Conservation (phyloP, 2,329 filamentous ascomycete species). For the Trichothecium roseum region DNA sequence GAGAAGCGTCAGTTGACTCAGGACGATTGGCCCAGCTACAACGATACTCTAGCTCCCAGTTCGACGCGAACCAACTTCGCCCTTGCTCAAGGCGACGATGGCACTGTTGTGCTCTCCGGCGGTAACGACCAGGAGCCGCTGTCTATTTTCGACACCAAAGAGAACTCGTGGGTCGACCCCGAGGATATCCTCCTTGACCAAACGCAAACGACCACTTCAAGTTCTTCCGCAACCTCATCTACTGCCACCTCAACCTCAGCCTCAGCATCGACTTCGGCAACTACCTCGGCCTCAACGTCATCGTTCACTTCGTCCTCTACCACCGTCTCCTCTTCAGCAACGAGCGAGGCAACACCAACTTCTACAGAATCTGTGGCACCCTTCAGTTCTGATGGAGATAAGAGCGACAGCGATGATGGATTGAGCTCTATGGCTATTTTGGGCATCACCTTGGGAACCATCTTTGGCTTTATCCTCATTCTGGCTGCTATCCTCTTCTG, state of each 20-base stretch:
- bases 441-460: slow-evolving; percentile 72
- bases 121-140: slow-evolving; percentile 58
- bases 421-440: slow-evolving; percentile 49
- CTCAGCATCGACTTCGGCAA: slow-evolving; percentile 10
- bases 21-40: slow-evolving; percentile 67
- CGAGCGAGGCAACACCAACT: slow-evolving; percentile 8
- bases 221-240: slow-evolving; percentile 16
- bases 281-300: slow-evolving; percentile 7
- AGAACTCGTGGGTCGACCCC: slow-evolving; percentile 72
- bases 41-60: slow-evolving; percentile 58
- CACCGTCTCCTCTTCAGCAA: slow-evolving; percentile 8
- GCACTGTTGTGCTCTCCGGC: slow-evolving; percentile 68
- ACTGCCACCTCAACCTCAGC: slow-evolving; percentile 15
- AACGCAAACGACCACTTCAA: slow-evolving; percentile 16
- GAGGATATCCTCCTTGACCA: slow-evolving; percentile 41
- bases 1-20: slow-evolving; percentile 32
- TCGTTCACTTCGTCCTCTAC: slow-evolving; percentile 11
- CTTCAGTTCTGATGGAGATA: slow-evolving; percentile 16
- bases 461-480: slow-evolving; percentile 62
- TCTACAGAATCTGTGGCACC: slow-evolving; percentile 1
- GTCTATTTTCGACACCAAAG: slow-evolving; percentile 63
- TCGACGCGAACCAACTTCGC: slow-evolving; percentile 58
- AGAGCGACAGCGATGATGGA: slow-evolving; percentile 17
- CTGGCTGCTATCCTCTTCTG: slow-evolving; percentile 64
- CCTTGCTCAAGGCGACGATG: slow-evolving; percentile 55